phyloP scores from a whole-genome alignment of 768 basidiomycete genomes.

The Boletus speciosus region DNA sequence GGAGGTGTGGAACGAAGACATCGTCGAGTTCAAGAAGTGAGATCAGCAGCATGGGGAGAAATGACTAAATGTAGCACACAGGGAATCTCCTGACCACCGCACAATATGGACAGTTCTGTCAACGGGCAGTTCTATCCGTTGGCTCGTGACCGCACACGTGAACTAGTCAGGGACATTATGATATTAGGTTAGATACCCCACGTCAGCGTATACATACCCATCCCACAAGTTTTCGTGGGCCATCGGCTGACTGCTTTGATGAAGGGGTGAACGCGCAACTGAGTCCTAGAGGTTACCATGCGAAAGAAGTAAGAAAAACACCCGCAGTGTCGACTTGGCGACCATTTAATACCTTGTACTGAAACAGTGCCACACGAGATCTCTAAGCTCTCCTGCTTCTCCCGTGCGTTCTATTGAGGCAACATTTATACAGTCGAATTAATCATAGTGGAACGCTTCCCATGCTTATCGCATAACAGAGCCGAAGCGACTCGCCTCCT shows the following conservation, averaged over 20 bases:
- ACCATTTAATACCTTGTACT: background rate
- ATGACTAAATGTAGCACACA: background rate
- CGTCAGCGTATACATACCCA: no score
- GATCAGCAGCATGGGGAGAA: background rate
- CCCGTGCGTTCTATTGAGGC: background rate
- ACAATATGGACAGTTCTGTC: background rate
- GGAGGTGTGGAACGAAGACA: constrained; percentile 8
- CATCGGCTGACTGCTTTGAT: background rate
- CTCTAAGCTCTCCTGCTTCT: background rate
- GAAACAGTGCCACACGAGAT: background rate
- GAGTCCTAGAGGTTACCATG: background rate
- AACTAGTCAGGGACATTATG: background rate
- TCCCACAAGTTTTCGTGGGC: background rate
- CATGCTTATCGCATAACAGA: background rate
- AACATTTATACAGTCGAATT: background rate
- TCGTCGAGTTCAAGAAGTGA: background rate
- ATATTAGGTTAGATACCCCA: no score
- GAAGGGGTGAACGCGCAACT: background rate
- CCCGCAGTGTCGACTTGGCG: background rate
- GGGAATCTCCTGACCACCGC: background rate
- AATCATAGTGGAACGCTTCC: background rate
- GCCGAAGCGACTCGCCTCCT: no score
- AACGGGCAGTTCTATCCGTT: background rate
- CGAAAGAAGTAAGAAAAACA: background rate
- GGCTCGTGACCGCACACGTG: constrained; percentile 8